A percentile compares a stretch with the other conserved stretches of the same genome.
These are phyloP conservation scores for Scutellaria minor DNA, from an alignment of 257 asterid species.

Conservation along the genomic window DNA sequence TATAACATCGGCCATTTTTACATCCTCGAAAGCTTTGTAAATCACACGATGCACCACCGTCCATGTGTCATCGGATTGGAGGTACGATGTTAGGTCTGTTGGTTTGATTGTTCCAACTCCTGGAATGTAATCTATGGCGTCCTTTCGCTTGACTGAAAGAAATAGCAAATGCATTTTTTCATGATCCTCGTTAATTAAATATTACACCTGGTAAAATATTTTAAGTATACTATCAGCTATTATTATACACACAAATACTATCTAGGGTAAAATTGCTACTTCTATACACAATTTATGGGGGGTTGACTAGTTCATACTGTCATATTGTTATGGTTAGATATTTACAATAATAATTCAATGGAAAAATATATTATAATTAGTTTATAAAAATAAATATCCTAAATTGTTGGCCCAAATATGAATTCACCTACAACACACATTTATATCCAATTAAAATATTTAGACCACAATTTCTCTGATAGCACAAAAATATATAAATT, in stretches of 20 bases:
- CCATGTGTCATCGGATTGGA: slow-evolving; percentile 54
- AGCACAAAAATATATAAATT: no score
- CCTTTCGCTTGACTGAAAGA: slow-evolving; percentile 52
- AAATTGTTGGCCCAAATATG: no score
- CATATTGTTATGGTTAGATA: no score
- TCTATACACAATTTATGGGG: no score
- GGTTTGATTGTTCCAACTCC: slow-evolving; percentile 67
- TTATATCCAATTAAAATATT: no score
- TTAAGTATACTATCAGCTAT: neutral
- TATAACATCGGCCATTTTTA: slow-evolving; percentile 58
- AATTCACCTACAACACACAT: no score
- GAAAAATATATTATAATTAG: no score
- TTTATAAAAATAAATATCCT: no score
- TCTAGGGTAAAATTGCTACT: no score
- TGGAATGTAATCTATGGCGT: slow-evolving; percentile 65
- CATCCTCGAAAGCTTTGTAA: slow-evolving; percentile 65
- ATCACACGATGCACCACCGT: slow-evolving; percentile 66
- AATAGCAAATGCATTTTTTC: neutral
- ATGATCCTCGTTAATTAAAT: neutral
- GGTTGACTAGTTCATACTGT: no score
- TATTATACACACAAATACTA: neutral
- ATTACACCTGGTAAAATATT: neutral
- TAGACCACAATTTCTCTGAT: no score
- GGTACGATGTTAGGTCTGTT: slow-evolving; percentile 66
- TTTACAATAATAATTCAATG: no score